Evolutionary conservation across 495 filamentous ascomycete genomes (phyloP), one percentile per base, ranked within the genome.

Genomic region (Evansstolkia leycettana): DNA sequence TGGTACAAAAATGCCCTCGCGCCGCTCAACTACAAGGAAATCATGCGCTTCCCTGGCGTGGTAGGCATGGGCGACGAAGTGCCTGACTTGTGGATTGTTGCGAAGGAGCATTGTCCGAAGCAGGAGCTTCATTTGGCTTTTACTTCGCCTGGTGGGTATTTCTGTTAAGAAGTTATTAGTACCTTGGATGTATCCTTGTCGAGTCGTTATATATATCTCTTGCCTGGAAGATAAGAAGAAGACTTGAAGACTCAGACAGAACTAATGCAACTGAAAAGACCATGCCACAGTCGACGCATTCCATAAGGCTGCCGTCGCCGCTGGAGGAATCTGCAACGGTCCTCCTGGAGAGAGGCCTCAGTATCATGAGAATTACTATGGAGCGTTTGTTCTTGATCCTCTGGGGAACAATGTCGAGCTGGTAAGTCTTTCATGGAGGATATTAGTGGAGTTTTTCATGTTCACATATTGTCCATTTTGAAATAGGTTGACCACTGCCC

Each of bases 361-460:
- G 17, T 69, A 60, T 46, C 36, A 45, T 12, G 50, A 54, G 17
- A 51, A 51, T 12, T 73, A 69, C 38, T 70, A 65, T 44, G 68
- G 49, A 1, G 64, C 67, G 4, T 73, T 64, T 51, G 54, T 74
- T 18, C 31, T 63, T 14, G 71, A 75, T 55, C 60, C 64, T 1
- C 41, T 58, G 19, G 70, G 70, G 1, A 71, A 72, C 34, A 72
- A 72, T 39, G 48, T 72, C 16, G 67, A 74, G 54, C 50, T 55
- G 35, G 54, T 65, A 19, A 55, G 52, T 43, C 39, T n/a, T n/a
- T n/a, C n/a, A n/a, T n/a, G n/a, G n/a, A n/a, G n/a, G 45, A 14
- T 39, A 39, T 20, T n/a, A n/a, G 20, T 23, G 20, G 20, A 23
- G 27, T 31, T 17, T 17, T 11, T 31, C 4, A 5, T 11, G n/a